Conservation (phyloP, 2,329 filamentous ascomycete genomes). For the Aaosphaeria arxii region DNA sequence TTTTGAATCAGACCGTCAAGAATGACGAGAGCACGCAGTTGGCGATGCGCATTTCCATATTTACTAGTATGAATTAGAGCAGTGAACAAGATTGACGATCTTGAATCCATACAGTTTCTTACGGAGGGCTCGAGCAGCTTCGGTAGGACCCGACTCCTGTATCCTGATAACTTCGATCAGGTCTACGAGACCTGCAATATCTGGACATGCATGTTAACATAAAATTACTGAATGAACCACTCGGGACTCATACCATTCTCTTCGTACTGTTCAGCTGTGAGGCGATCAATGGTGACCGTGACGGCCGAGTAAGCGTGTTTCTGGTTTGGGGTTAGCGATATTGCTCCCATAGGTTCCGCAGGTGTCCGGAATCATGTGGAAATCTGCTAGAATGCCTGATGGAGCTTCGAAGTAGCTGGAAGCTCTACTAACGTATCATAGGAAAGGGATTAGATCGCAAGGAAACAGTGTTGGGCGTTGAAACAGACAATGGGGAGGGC, state of each 20-base stretch:
- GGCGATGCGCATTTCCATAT: constrained; percentile 91
- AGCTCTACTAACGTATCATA: too few species aligned
- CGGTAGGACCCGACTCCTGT: constrained; percentile 79
- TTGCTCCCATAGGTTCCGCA: not conserved
- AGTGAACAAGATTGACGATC: not conserved
- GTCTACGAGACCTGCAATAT: constrained; percentile 87
- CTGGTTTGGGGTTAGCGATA: constrained; percentile 13
- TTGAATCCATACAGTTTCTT: constrained; percentile 74
- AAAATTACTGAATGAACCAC: not conserved
- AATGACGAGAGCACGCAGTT: constrained; percentile 82
- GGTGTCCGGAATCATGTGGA: not conserved
- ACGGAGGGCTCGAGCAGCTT: constrained; percentile 86
- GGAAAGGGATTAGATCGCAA: too few species aligned
- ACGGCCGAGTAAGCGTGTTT: constrained; percentile 86
- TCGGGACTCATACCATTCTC: constrained; percentile 61
- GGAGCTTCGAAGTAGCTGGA: too few species aligned
- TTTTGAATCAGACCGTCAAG: constrained; percentile 95
- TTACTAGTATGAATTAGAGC: constrained; percentile 55
- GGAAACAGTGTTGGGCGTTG: too few species aligned
- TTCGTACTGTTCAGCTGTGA: constrained; percentile 85
- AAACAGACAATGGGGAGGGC: too few species aligned
- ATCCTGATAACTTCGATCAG: constrained; percentile 92
- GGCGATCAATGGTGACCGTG: constrained; percentile 84
- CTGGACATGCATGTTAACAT: constrained; percentile 8
- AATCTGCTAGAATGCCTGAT: too few species aligned